Conservation (phyloP, 2,329 filamentous ascomycete species). For the Bisporella sp. region DNA sequence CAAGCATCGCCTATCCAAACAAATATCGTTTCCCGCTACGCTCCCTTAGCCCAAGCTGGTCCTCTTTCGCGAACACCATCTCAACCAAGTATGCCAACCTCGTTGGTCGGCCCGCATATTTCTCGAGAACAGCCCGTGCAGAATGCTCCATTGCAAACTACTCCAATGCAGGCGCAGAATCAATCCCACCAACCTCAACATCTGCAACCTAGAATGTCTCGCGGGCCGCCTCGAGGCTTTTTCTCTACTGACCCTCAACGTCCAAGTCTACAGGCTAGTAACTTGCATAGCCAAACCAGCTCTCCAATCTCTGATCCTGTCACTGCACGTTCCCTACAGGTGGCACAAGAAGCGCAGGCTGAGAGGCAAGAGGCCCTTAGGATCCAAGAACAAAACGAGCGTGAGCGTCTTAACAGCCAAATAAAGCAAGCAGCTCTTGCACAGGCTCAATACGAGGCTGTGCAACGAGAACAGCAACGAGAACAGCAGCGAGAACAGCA, state of each 20-base stretch:
- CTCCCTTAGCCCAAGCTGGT: constrained; percentile 26
- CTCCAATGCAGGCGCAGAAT: constrained; percentile 13
- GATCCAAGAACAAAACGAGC: constrained; percentile 7
- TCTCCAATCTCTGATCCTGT: constrained; percentile 5
- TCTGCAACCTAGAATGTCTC: constrained; percentile 3
- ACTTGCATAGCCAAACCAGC: constrained; percentile 4
- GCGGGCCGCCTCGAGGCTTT: constrained; percentile 24
- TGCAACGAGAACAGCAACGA: constrained; percentile 10
- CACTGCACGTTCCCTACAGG: constrained; percentile 20
- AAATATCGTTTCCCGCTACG: constrained; percentile 20
- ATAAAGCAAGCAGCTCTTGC: constrained; percentile 12
- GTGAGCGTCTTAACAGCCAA: no score
- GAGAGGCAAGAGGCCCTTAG: constrained; percentile 23
- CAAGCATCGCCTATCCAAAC: constrained; percentile 23
- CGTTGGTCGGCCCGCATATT: constrained; percentile 19
- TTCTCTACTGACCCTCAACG: constrained; percentile 21
- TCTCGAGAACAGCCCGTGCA: constrained; percentile 15
- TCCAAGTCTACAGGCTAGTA: constrained; percentile 14
- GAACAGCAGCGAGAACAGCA: constrained; percentile 6
- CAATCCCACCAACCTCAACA: neutral
- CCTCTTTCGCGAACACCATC: constrained; percentile 20
- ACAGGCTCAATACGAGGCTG: neutral
- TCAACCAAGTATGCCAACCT: constrained; percentile 17
- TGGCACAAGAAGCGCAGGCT: constrained; percentile 23
- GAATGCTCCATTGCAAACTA: constrained; percentile 5